These are phyloP conservation scores for Plantago major DNA, from an alignment of 257 asterid species.

Conservation along the genomic window DNA sequence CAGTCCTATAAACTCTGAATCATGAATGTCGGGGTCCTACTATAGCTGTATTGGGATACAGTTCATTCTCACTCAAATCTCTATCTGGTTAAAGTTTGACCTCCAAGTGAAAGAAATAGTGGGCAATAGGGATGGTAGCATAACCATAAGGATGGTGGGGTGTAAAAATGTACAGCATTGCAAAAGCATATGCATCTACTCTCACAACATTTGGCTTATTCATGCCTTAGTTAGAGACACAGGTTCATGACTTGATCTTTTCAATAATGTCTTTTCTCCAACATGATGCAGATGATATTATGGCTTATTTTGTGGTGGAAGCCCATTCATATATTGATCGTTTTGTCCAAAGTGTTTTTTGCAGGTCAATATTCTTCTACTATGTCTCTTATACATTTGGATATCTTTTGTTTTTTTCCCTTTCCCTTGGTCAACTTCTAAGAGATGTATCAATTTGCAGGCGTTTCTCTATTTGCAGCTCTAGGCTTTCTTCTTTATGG, in stretches of 20 bases:
- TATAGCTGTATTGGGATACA: too few species aligned
- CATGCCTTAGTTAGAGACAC: neutral
- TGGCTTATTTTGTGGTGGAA: slow-evolving; percentile 95
- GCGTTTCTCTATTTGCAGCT: slow-evolving; percentile 86
- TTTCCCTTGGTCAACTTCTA: slow-evolving; percentile 18
- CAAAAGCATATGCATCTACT: too few species aligned
- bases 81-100: too few species aligned
- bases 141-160: too few species aligned
- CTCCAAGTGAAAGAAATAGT: too few species aligned
- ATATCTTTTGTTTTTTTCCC: slow-evolving; percentile 9
- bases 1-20: too few species aligned
- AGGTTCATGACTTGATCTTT: neutral
- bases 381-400: slow-evolving; percentile 11
- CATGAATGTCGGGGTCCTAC: too few species aligned
- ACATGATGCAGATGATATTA: slow-evolving; percentile 53
- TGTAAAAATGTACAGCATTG: too few species aligned
- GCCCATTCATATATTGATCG: slow-evolving; percentile 52
- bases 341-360: slow-evolving; percentile 84
- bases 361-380: slow-evolving; percentile 54
- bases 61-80: too few species aligned
- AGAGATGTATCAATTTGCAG: slow-evolving; percentile 39
- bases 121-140: too few species aligned
- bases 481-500: slow-evolving; percentile 94
- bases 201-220: too few species aligned
- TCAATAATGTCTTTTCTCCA: slow-evolving; percentile 17